Evolutionary conservation across 2,329 filamentous ascomycete species (phyloP).

Genomic region (Seiridium unicorne): DNA sequence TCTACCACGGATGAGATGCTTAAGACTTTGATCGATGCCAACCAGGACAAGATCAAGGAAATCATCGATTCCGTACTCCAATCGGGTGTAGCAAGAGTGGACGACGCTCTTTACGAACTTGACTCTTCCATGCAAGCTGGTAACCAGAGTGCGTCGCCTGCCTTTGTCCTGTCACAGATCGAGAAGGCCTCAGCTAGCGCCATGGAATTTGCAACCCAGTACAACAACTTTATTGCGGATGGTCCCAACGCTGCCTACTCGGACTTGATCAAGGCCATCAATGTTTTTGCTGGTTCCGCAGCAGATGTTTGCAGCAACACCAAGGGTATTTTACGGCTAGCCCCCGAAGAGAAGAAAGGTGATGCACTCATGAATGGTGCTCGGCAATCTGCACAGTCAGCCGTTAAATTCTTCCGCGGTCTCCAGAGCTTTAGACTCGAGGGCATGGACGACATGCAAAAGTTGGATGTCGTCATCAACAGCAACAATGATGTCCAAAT

Average conservation of each 20-base stretch:
- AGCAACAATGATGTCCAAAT: slow-evolving; percentile 96
- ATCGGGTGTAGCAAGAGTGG: slow-evolving; percentile 86
- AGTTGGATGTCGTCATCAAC: slow-evolving; percentile 96
- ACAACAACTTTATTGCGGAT: slow-evolving; percentile 98
- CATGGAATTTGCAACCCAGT: slow-evolving; percentile 95
- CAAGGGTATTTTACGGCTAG: slow-evolving; percentile 89
- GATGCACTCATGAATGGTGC: slow-evolving; percentile 82
- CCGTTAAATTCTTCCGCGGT: slow-evolving; percentile 91
- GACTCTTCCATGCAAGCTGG: slow-evolving; percentile 98
- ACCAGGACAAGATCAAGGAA: slow-evolving; percentile 90
- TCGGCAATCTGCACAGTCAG: slow-evolving; percentile 79
- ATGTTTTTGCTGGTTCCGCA: slow-evolving; percentile 84
- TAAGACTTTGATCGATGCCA: slow-evolving; percentile 82
- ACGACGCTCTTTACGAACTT: slow-evolving; percentile 94
- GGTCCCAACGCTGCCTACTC: slow-evolving; percentile 86
- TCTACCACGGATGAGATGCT: slow-evolving; percentile 85
- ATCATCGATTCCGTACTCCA: slow-evolving; percentile 97
- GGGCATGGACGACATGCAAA: slow-evolving; percentile 84
- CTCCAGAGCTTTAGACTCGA: slow-evolving; percentile 93
- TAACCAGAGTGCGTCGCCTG: slow-evolving; percentile 94
- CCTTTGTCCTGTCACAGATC: slow-evolving; percentile 93
- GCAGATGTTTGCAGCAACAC: slow-evolving; percentile 95
- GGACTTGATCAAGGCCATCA: slow-evolving; percentile 90
- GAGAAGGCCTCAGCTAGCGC: slow-evolving; percentile 94
- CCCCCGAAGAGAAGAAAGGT: slow-evolving; percentile 91